Conservation (phyloP, 2,329 filamentous ascomycete genomes). For the Colletotrichum horii region DNA sequence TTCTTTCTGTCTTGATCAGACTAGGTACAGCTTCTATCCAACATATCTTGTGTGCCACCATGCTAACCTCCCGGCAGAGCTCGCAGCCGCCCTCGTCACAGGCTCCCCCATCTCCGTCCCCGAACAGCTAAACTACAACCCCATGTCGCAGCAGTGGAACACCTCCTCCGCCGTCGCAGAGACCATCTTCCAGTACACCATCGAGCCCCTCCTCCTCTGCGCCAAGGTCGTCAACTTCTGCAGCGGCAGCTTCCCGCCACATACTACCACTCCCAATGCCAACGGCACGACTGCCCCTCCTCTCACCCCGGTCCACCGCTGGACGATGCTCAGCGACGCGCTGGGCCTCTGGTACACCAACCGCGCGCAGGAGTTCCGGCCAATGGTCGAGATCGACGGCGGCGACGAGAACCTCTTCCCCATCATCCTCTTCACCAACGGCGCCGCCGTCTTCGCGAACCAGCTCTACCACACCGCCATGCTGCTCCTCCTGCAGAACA, state of each 20-base stretch:
- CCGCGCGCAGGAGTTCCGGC: slow-evolving; percentile 35
- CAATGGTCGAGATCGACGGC: slow-evolving; percentile 37
- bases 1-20: slow-evolving; percentile 27
- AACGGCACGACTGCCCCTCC: neutral
- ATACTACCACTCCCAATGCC: neutral
- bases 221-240: slow-evolving; percentile 39
- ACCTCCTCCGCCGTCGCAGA: slow-evolving; percentile 18
- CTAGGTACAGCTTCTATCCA: slow-evolving; percentile 22
- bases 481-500: slow-evolving; percentile 55
- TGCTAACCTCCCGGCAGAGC: slow-evolving; percentile 21
- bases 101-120: slow-evolving; percentile 29
- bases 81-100: slow-evolving; percentile 32
- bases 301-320: slow-evolving; percentile 27
- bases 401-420: slow-evolving; percentile 36
- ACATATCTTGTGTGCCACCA: neutral
- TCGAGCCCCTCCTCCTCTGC: slow-evolving; percentile 35
- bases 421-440: slow-evolving; percentile 41
- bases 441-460: slow-evolving; percentile 52
- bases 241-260: slow-evolving; percentile 29
- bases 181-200: slow-evolving; percentile 22
- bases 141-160: neutral
- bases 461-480: slow-evolving; percentile 63
- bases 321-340: slow-evolving; percentile 34
- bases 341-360: slow-evolving; percentile 36
- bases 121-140: slow-evolving; percentile 21